phyloP scores from a whole-genome alignment of 2,329 filamentous ascomycete species.

The Penicillium sp. region DNA sequence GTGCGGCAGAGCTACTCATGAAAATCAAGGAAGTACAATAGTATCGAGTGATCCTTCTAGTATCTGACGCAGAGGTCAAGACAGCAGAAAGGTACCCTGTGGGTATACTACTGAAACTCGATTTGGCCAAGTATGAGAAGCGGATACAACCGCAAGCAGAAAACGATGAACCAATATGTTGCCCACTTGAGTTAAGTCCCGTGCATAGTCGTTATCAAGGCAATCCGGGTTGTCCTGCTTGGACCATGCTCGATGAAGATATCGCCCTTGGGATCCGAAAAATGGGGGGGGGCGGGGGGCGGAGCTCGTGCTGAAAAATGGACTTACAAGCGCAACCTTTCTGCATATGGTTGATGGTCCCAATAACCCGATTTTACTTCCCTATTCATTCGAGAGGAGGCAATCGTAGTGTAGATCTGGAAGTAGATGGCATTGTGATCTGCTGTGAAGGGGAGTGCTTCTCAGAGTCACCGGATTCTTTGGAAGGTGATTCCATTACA shows the following conservation, averaged over 20 bases:
- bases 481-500: neutral
- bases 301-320: constrained; percentile 9
- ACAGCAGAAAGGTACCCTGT: neutral
- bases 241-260: neutral
- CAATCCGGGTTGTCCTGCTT: neutral
- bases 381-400: neutral
- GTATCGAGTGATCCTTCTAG: neutral
- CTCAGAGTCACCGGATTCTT: neutral
- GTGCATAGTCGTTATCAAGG: neutral
- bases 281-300: constrained; percentile 3
- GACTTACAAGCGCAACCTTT: neutral
- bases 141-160: neutral
- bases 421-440: neutral
- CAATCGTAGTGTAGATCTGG: neutral
- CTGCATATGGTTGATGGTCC: neutral
- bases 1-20: neutral
- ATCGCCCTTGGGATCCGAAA: constrained; percentile 1
- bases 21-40: neutral
- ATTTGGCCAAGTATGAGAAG: neutral
- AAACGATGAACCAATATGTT: neutral
- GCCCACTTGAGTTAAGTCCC: neutral
- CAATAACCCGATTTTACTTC: constrained; percentile 3
- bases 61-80: neutral
- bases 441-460: neutral
- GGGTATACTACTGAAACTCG: neutral